These are phyloP conservation scores for Pulveroboletus ravenelii DNA, from an alignment of 768 basidiomycete genomes.

Conservation along the genomic window DNA sequence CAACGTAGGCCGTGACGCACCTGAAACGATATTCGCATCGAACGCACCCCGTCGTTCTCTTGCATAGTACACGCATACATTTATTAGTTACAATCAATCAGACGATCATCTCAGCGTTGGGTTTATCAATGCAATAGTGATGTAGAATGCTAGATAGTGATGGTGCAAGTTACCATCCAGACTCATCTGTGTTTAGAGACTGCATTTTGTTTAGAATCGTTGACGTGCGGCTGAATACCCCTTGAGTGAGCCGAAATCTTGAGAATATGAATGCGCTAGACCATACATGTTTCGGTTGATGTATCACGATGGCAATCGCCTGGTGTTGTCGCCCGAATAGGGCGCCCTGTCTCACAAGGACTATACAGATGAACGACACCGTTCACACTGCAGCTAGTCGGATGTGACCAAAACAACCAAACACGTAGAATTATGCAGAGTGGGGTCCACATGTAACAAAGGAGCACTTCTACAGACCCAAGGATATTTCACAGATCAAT, in stretches of 20 bases:
- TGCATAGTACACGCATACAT: slow-evolving; percentile 18
- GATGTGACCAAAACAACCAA: background rate
- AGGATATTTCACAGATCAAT: background rate
- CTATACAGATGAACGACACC: background rate
- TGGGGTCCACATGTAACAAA: background rate
- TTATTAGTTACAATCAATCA: slow-evolving; percentile 15
- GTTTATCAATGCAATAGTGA: slow-evolving; percentile 5
- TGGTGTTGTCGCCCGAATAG: background rate
- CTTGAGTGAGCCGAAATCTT: background rate
- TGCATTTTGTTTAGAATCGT: background rate
- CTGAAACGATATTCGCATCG: slow-evolving; percentile 4
- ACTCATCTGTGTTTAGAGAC: background rate
- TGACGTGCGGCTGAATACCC: background rate
- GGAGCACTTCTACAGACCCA: background rate
- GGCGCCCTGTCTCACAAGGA: background rate
- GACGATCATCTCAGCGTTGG: slow-evolving; percentile 12
- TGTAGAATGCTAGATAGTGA: slow-evolving; percentile 12
- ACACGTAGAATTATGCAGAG: background rate
- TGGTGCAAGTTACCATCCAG: background rate
- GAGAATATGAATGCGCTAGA: background rate
- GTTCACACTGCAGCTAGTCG: background rate
- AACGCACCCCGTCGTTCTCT: slow-evolving; percentile 7
- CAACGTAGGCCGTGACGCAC: background rate
- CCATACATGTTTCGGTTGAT: no score
- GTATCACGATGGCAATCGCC: background rate